Evolutionary conservation across 257 asterid genomes (phyloP), one percentile per base, ranked within the genome.

Genomic region (Ilex asprella): DNA sequence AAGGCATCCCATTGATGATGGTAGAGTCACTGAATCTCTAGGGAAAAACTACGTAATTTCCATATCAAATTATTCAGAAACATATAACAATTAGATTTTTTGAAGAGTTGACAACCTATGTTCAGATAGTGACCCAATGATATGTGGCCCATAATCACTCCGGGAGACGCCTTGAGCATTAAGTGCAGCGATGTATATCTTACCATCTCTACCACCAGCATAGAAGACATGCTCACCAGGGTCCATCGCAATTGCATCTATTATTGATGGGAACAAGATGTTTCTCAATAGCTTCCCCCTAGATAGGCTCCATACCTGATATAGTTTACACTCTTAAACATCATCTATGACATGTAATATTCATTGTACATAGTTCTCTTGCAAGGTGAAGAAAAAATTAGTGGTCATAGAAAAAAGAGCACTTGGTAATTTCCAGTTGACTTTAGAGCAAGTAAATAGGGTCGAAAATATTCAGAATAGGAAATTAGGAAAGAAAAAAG

Each of bases 141-240:
- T 83, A 68, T 89, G 86, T 15, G 51, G 30, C 58, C 91, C 97
- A 62, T 80, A 81, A 52, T 65, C 78, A 76, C 75, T 73, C 76
- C 60, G 78, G 70, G 82, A 66, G 68, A 75, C 64, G 16, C 59
- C 79, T 51, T 76, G 82, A 68, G 89, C 85, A 82, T 80, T 79
- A 67, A 93, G 73, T 66, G 84, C 86, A 43, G 78, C 95, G 56
- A 85, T 81, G 74, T 89, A 86, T 78, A 89, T 86, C 71, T 83
- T 91, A 56, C 98, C 98, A 80, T 91, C 97, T 78, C 93, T 82
- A 59, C 94, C 85, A 76, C 97, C 95, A 10, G 99, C 99, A 78
- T 89, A 89, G 78, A 92, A 89, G 68, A 82, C 85, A 54, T 82
- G 82, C 79, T 89, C 97, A 39, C 88, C 83, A 35, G 88, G 88